Evolutionary conservation across 78 protist genomes (phyloP).

Genomic region (Isochrysis galbana): DNA sequence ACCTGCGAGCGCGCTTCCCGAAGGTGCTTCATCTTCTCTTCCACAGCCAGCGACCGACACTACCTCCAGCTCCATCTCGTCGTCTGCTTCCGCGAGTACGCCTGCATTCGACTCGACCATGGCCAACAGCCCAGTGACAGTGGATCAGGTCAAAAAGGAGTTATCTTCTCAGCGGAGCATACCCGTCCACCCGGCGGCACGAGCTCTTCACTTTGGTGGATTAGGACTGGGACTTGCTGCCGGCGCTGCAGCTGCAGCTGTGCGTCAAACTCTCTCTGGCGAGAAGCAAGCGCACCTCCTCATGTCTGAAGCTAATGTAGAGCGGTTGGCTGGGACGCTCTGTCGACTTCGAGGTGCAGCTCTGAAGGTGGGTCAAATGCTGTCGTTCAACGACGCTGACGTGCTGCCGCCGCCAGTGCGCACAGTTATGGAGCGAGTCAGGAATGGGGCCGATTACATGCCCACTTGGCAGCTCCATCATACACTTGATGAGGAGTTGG

Average conservation of each 20-base stretch:
- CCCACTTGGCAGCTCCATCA: constrained; percentile 61
- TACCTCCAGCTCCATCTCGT: background rate
- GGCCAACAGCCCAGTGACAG: background rate
- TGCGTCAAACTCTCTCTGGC: background rate
- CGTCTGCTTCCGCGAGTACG: background rate
- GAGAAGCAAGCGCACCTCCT: no score
- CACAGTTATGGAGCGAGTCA: constrained; percentile 66
- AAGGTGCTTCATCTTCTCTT: background rate
- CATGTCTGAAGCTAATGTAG: constrained; percentile 17
- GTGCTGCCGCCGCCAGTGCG: constrained; percentile 43
- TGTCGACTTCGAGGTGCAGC: constrained; percentile 91
- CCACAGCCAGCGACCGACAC: background rate
- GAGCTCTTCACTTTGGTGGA: background rate
- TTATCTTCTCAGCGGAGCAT: background rate
- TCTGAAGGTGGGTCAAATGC: constrained; percentile 84
- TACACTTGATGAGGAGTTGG: constrained; percentile 35
- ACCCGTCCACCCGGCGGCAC: background rate
- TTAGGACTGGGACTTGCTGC: background rate
- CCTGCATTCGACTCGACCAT: background rate
- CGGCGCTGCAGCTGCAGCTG: background rate
- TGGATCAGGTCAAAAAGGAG: background rate
- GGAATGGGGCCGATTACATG: constrained; percentile 81
- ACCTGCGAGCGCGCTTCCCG: background rate
- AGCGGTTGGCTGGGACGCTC: constrained; percentile 62
- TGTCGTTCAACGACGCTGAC: constrained; percentile 80